A percentile compares a stretch with the other conserved stretches of the same genome.
phyloP scores from a whole-genome alignment of 495 filamentous ascomycete species.

The Penicillium paradoxum region DNA sequence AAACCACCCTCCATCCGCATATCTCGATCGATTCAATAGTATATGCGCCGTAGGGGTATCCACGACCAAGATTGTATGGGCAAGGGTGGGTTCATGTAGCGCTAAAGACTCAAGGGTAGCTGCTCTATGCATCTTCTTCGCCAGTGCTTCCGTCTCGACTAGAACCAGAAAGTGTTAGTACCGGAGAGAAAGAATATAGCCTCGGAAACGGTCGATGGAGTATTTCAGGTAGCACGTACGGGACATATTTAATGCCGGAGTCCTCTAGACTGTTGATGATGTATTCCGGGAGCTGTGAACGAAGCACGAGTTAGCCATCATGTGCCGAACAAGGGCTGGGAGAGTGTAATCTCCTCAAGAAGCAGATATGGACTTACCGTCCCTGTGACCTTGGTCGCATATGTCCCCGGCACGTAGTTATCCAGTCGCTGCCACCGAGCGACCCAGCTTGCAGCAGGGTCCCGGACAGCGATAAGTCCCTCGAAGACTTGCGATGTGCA shows the following conservation, averaged over 20 bases:
- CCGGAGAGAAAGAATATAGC: not conserved
- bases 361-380: conserved; percentile 40
- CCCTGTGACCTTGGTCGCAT: conserved; percentile 89
- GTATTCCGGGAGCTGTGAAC: conserved; percentile 54
- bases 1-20: not conserved
- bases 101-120: not conserved
- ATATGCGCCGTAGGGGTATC: conserved; percentile 13
- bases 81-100: conserved; percentile 5
- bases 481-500: conserved; percentile 96
- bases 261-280: conserved; percentile 62
- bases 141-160: conserved; percentile 48
- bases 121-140: conserved; percentile 40
- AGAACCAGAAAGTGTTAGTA: conserved; percentile 8
- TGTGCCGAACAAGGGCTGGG: not conserved
- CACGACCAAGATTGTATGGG: conserved; percentile 4
- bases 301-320: conserved; percentile 1
- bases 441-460: conserved; percentile 79
- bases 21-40: not conserved
- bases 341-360: not conserved
- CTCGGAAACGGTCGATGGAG: not conserved
- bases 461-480: conserved; percentile 74
- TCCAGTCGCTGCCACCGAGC: conserved; percentile 92
- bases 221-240: conserved; percentile 32
- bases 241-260: conserved; percentile 65
- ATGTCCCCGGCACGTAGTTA: conserved; percentile 77